Conservation (phyloP, 176 grass and related monocot species). For the Oryza meyeriana region DNA sequence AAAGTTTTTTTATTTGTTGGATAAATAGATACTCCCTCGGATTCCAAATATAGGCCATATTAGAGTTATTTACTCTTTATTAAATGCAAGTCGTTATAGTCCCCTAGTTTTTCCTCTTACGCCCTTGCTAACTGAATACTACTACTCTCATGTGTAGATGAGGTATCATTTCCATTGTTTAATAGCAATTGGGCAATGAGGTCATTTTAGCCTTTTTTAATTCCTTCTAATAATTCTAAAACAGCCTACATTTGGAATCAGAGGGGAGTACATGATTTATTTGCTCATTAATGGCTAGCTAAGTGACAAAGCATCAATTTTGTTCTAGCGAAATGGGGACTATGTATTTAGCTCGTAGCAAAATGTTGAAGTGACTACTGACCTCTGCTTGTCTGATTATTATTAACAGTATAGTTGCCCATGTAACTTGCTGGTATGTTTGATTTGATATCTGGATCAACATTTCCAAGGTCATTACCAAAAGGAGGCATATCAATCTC, state of each 20-base stretch:
- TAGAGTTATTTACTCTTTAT: neutral
- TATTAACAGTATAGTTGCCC: constrained; percentile 62
- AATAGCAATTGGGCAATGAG: neutral
- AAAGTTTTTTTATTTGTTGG: neutral
- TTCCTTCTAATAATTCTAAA: neutral
- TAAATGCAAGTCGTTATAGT: neutral
- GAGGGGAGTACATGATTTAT: neutral
- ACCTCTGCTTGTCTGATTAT: constrained; percentile 74
- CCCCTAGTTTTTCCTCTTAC: neutral
- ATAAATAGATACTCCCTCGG: neutral
- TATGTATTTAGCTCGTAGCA: constrained; percentile 15
- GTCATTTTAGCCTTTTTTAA: neutral
- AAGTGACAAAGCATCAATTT: constrained; percentile 1
- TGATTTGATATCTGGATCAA: constrained; percentile 47
- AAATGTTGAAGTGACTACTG: constrained; percentile 37
- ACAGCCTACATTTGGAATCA: neutral
- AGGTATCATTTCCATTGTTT: neutral
- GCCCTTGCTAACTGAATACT: neutral
- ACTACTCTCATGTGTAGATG: neutral
- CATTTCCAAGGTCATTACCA: constrained; percentile 64
- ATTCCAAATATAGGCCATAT: neutral
- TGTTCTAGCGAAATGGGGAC: neutral
- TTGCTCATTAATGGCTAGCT: neutral
- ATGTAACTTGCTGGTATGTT: constrained; percentile 50
- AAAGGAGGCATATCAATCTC: constrained; percentile 67